Conservation (phyloP, 2,329 filamentous ascomycete genomes). For the Fusarium neocosmosporiellum region DNA sequence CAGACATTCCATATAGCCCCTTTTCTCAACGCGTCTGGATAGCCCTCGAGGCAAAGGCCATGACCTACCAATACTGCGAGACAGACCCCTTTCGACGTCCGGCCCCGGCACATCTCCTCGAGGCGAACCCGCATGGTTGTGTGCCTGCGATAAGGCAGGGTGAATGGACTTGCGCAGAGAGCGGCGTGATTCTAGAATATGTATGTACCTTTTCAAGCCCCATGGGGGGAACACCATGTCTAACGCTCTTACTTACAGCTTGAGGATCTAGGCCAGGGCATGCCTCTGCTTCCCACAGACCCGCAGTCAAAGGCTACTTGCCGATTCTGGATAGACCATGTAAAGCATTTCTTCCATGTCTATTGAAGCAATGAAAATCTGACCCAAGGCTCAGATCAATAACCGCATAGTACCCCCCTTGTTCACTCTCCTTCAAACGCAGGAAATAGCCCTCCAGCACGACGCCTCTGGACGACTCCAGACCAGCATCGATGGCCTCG, state of each 20-base stretch:
- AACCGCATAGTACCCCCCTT: constrained; percentile 80
- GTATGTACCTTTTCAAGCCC: too few relatives aligned
- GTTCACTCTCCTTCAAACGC: constrained; percentile 77
- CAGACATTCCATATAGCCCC: constrained; percentile 61
- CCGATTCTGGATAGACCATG: constrained; percentile 84
- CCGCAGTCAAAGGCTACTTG: constrained; percentile 78
- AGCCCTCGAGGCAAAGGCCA: constrained; percentile 80
- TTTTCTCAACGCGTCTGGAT: constrained; percentile 94
- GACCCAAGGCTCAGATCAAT: constrained; percentile 68
- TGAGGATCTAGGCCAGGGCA: constrained; percentile 75
- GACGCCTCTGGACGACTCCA: constrained; percentile 71
- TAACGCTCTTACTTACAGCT: constrained; percentile 55
- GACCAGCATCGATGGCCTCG: constrained; percentile 66
- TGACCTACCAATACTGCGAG: constrained; percentile 88
- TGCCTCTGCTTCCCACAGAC: constrained; percentile 71
- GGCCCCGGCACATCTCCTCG: constrained; percentile 65
- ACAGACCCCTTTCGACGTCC: constrained; percentile 83
- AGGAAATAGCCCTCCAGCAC: constrained; percentile 68
- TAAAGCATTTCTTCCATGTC: constrained; percentile 46
- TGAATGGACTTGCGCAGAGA: constrained; percentile 86
- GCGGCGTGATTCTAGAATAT: constrained; percentile 86
- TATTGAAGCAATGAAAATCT: not conserved
- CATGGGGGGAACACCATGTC: too few relatives aligned
- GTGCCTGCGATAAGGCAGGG: constrained; percentile 83
- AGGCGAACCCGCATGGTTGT: constrained; percentile 79